phyloP scores from a whole-genome alignment of 2,329 filamentous ascomycete genomes.

The Botrytis galanthina region DNA sequence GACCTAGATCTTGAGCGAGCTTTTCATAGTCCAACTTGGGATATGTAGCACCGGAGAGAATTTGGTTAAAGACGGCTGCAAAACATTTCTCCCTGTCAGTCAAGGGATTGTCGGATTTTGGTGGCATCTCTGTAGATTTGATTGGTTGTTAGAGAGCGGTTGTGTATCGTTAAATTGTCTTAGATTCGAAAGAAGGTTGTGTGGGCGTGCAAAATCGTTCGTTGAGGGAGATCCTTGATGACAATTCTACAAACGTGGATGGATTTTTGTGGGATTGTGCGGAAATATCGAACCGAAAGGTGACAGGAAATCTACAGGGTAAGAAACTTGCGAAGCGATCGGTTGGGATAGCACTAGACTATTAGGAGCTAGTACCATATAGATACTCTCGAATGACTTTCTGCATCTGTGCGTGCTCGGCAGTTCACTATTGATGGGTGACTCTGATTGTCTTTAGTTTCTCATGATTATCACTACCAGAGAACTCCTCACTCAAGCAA shows the following conservation, averaged over 20 bases:
- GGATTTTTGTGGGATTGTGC: not conserved
- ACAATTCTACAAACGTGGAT: not conserved
- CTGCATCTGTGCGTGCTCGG: not conserved
- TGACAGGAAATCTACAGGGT: not conserved
- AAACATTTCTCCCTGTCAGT: not conserved
- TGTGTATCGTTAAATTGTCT: not conserved
- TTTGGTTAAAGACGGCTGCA: not conserved
- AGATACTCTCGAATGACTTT: not conserved
- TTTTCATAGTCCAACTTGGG: not conserved
- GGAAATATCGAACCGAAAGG: not conserved
- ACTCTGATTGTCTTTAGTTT: too few species aligned
- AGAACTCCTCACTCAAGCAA: accelerated
- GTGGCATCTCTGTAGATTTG: not conserved
- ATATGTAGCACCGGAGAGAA: not conserved
- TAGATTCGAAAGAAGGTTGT: not conserved
- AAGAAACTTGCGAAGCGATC: not conserved
- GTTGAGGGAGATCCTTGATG: not conserved
- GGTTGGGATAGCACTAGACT: not conserved
- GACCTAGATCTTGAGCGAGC: not conserved
- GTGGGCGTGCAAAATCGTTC: not conserved
- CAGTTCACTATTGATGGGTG: not conserved
- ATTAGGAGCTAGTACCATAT: not conserved
- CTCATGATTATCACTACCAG: not conserved
- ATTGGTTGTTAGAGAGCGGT: not conserved
- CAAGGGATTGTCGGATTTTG: not conserved